These are phyloP conservation scores for Candida sanyaensis DNA, from an alignment of 1,139 yeast genomes.

Conservation along the genomic window DNA sequence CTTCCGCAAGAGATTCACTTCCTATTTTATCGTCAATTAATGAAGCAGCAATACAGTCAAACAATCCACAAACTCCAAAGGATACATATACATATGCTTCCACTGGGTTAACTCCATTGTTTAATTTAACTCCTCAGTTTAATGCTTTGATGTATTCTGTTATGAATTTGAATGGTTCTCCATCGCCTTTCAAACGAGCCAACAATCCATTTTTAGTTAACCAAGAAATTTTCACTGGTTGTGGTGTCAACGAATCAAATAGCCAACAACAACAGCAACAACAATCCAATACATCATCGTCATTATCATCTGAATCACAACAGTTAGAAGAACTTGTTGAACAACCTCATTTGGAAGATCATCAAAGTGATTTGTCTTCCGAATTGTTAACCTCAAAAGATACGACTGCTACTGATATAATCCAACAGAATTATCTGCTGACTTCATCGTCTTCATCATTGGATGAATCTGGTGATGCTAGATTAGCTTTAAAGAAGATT, in stretches of 20 bases:
- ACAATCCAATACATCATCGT: conserved; percentile 6
- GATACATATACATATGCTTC: conserved; percentile 27
- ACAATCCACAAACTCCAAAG: conserved; percentile 41
- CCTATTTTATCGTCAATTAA: conserved; percentile 17
- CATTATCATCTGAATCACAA: conserved; percentile 4
- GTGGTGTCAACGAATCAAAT: background rate
- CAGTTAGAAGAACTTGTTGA: conserved; percentile 8
- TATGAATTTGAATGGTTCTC: conserved; percentile 28
- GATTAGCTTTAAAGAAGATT: conserved; percentile 42
- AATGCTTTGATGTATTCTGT: conserved; percentile 45
- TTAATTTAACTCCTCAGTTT: conserved; percentile 47
- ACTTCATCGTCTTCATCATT: conserved; percentile 11
- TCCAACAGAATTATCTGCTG: conserved; percentile 1
- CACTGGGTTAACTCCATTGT: conserved; percentile 39
- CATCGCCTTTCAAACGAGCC: conserved; percentile 34
- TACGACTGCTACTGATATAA: background rate
- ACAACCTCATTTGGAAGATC: conserved; percentile 6
- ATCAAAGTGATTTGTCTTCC: background rate
- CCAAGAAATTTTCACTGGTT: conserved; percentile 31
- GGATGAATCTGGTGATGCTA: conserved; percentile 44
- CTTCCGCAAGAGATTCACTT: conserved; percentile 13
- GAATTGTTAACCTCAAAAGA: background rate
- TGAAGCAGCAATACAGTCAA: conserved; percentile 13
- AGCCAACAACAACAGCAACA: conserved; percentile 4
- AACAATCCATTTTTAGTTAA: conserved; percentile 28